Evolutionary conservation across 306 rosid genomes (phyloP), one percentile per base, ranked within the genome.

Genomic region (Begonia loranthoides): DNA sequence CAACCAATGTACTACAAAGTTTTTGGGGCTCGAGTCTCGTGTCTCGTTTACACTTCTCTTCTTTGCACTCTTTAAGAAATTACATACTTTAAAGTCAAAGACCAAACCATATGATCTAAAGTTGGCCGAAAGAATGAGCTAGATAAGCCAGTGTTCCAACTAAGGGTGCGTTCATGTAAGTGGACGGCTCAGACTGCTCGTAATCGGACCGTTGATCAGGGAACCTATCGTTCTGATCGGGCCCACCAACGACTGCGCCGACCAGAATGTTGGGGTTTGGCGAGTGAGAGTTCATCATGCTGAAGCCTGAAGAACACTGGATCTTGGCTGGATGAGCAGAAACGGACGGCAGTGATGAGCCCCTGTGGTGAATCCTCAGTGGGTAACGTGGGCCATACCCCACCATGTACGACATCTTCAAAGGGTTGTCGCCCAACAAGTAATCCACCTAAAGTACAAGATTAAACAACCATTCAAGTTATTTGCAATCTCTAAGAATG

Each of bases 331-430:
- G 88, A 62, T 80, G 84, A 10, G 21, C 45, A 15, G 48, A 54
- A 51, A 73, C 15, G 45, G 87, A 76, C 51, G 81, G 87, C 0
- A 84, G 76, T 0, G 97, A 88, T 64, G 95, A 77, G 3, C 93
- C 95, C 68, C 97, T 79, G 73, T 88, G 95, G 69, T 88, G 97
- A 10, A 88, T 79, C 82, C 95, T 84, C 50, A 11, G 74, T 10
- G 97, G 95, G 77, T 69, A 88, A 52, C 81, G 59, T 49, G 79
- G 61, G 7, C 97, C 97, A 58, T 84, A 84, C 52, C 97, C 97
- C 63, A 88, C 97, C 97, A 88, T 88, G 70, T 77, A 88, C 1
- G 97, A 88, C 95, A 84, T 88, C 65, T 68, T 81, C 70, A 73
- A 33, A 0, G 97, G 97, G 71, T 88, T 88, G 61, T 88, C 95